Evolutionary conservation across 2,329 filamentous ascomycete species (phyloP).

Genomic region (Mollisia scopiformis): DNA sequence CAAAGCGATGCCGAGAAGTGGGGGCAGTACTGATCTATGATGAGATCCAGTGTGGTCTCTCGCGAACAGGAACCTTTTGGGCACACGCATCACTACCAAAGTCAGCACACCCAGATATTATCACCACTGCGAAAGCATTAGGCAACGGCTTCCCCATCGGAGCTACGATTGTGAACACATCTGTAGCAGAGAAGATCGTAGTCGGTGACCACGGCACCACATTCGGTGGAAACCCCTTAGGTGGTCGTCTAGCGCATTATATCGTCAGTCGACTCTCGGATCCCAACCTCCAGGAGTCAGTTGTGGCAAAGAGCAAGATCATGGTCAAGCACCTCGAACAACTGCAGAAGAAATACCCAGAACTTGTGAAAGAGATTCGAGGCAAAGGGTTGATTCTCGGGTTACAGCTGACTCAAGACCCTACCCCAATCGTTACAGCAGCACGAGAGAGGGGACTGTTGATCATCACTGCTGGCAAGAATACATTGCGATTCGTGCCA

Average conservation of each 20-base stretch:
- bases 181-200: constrained; percentile 68
- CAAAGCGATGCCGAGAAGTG: constrained; percentile 80
- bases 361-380: constrained; percentile 75
- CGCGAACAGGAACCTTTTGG: constrained; percentile 88
- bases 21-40: constrained; percentile 91
- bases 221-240: constrained; percentile 74
- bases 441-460: constrained; percentile 86
- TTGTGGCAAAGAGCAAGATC: constrained; percentile 66
- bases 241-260: constrained; percentile 76
- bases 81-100: constrained; percentile 76
- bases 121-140: constrained; percentile 94
- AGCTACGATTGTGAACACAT: constrained; percentile 65
- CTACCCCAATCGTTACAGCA: constrained; percentile 75
- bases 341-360: constrained; percentile 65
- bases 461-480: constrained; percentile 90
- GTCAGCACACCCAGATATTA: constrained; percentile 87
- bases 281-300: constrained; percentile 67
- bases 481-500: constrained; percentile 91
- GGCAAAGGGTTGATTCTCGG: constrained; percentile 87
- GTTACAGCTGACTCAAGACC: constrained; percentile 78
- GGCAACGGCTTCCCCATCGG: constrained; percentile 97
- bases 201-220: constrained; percentile 75
- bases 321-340: constrained; percentile 61
- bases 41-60: constrained; percentile 94
- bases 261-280: constrained; percentile 79